A percentile compares a stretch with the other conserved stretches of the same genome.
Conservation (phyloP, 2,329 filamentous ascomycete species). For the Diaporthe vexans region DNA sequence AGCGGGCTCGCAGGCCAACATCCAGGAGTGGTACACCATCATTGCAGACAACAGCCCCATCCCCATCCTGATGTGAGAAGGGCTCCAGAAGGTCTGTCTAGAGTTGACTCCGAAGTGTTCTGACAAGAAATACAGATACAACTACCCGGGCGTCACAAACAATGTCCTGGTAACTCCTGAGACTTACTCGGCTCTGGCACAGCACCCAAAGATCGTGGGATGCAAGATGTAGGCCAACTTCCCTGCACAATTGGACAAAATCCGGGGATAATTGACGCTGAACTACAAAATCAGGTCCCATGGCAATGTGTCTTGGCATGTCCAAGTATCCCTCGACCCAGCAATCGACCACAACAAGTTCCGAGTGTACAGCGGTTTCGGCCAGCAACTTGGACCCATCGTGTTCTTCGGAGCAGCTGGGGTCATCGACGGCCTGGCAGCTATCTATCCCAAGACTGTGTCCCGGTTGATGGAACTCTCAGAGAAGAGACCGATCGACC, state of each 20-base stretch:
- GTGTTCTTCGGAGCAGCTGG: conserved; percentile 74
- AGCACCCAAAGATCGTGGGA: conserved; percentile 76
- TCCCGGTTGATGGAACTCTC: conserved; percentile 68
- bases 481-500: conserved; percentile 47
- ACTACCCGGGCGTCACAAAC: conserved; percentile 76
- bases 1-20: conserved; percentile 69
- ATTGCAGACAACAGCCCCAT: conserved; percentile 73
- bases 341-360: conserved; percentile 73
- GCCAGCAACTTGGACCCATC: conserved; percentile 76
- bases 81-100: background rate
- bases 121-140: conserved; percentile 54
- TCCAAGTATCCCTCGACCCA: conserved; percentile 73
- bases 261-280: background rate
- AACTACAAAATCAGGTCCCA: conserved; percentile 60
- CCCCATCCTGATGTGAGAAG: conserved; percentile 70
- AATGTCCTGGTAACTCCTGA: conserved; percentile 70
- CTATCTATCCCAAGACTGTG: conserved; percentile 74
- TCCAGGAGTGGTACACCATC: conserved; percentile 71
- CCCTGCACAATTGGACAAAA: background rate
- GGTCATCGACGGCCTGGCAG: conserved; percentile 76
- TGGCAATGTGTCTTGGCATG: conserved; percentile 74
- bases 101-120: background rate
- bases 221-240: conserved; percentile 67
- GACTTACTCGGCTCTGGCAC: conserved; percentile 69
- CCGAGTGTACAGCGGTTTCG: conserved; percentile 75